Conservation (phyloP, 345 rosid species). For the Fremontodendron californicum region DNA sequence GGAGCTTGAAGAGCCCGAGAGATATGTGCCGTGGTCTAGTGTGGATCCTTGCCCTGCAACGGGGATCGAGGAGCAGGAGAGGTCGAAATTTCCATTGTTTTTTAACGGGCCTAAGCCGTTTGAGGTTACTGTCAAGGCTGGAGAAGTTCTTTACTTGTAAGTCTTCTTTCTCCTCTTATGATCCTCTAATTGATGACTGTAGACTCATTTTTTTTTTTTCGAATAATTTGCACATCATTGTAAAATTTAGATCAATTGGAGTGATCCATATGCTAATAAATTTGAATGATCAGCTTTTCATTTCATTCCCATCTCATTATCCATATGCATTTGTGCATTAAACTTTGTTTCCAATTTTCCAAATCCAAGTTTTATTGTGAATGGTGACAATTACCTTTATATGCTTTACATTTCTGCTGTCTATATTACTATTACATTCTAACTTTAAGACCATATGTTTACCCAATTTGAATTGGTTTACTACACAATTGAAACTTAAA, state of each 20-base stretch:
- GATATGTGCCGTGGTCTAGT: conserved; percentile 76
- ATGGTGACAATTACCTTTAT: background rate
- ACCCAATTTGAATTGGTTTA: background rate
- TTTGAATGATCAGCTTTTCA: background rate
- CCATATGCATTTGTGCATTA: background rate
- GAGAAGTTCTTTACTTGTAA: conserved; percentile 85
- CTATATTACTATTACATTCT: background rate
- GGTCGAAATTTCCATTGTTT: conserved; percentile 56
- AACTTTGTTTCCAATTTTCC: background rate
- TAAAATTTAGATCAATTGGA: background rate
- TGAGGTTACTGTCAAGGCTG: conserved; percentile 68
- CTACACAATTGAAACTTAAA: background rate
- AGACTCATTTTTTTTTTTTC: background rate
- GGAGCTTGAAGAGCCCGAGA: conserved; percentile 60
- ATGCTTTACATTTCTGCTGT: background rate
- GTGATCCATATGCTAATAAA: background rate
- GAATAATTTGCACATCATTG: background rate
- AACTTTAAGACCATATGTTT: background rate
- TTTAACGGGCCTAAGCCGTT: conserved; percentile 79
- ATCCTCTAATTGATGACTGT: background rate
- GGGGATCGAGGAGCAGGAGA: conserved; percentile 40
- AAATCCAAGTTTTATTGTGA: background rate
- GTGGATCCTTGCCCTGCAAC: conserved; percentile 67
- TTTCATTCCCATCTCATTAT: background rate
- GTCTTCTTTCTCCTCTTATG: conserved; percentile 18